phyloP scores from a whole-genome alignment of 2,329 filamentous ascomycete genomes.

The Byssochlamys sp. region DNA sequence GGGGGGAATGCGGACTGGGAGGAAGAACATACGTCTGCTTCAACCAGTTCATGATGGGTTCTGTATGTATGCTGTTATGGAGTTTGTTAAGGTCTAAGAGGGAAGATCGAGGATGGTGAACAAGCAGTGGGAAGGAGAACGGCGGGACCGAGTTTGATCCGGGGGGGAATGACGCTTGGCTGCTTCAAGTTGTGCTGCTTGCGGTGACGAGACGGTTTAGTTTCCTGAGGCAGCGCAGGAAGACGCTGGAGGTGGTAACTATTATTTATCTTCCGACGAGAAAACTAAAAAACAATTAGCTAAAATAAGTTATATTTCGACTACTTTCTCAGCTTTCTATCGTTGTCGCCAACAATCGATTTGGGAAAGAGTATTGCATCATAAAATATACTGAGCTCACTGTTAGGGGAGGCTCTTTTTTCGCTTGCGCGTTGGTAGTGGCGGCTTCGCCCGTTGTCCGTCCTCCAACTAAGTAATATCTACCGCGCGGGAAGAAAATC shows the following conservation, averaged over 20 bases:
- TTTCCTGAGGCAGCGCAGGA: not conserved
- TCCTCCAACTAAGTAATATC: not conserved
- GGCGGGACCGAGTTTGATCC: not conserved
- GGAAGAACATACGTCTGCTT: constrained; percentile 67
- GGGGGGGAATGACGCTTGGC: not conserved
- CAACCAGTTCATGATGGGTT: constrained; percentile 81
- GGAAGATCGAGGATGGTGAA: not conserved
- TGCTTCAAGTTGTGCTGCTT: not conserved
- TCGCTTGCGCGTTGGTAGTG: not conserved
- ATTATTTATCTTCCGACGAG: not conserved
- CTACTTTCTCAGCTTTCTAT: not conserved
- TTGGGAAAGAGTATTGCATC: not conserved
- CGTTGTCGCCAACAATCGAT: not conserved
- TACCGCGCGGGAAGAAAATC: not conserved
- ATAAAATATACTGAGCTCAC: not conserved
- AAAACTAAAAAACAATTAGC: too few relatives aligned
- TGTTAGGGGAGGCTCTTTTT: not conserved
- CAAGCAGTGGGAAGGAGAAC: not conserved
- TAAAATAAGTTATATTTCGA: too few relatives aligned
- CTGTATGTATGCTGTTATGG: not conserved
- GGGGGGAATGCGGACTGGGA: constrained; percentile 1
- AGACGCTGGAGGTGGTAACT: not conserved
- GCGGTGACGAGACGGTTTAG: not conserved
- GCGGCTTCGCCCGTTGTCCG: not conserved
- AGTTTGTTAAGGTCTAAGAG: not conserved